Evolutionary conservation across 768 basidiomycete species (phyloP).

Genomic region (Tricholoma flavovirens): DNA sequence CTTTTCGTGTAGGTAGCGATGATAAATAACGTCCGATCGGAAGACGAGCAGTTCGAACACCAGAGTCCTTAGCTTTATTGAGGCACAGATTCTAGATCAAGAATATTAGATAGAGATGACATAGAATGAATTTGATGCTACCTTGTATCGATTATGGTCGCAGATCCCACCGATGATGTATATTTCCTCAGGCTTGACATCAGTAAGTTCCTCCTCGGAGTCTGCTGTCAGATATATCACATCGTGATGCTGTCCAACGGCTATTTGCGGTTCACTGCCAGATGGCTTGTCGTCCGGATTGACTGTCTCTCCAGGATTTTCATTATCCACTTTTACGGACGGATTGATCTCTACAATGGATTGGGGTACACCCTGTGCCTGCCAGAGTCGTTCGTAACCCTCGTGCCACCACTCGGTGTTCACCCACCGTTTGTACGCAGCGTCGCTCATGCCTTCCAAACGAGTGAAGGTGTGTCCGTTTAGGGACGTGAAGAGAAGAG

Average conservation of each 20-base stretch:
- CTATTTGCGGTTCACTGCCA: constrained; percentile 3
- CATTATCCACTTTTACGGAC: background rate
- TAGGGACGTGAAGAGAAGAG: constrained; percentile 75
- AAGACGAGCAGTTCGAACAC: constrained; percentile 80
- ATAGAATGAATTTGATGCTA: constrained; percentile 14
- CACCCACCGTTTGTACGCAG: constrained; percentile 74
- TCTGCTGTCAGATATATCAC: constrained; percentile 95
- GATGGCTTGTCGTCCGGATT: background rate
- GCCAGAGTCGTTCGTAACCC: constrained; percentile 69
- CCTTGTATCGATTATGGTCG: constrained; percentile 97
- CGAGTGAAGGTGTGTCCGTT: constrained; percentile 62
- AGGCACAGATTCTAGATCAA: constrained; percentile 73
- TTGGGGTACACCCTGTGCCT: constrained; percentile 7
- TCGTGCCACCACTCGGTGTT: constrained; percentile 81
- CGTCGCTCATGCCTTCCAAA: constrained; percentile 59
- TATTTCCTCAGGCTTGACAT: constrained; percentile 76
- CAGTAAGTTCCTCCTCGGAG: constrained; percentile 77
- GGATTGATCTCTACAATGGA: background rate
- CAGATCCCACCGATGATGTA: constrained; percentile 96
- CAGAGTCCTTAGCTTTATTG: constrained; percentile 71
- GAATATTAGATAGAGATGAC: constrained; percentile 1
- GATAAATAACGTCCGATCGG: constrained; percentile 92
- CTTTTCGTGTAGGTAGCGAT: constrained; percentile 83
- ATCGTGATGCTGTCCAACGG: constrained; percentile 34
- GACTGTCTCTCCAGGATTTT: background rate